phyloP scores from a whole-genome alignment of 2,329 filamentous ascomycete genomes.

The Fusarium siculi region DNA sequence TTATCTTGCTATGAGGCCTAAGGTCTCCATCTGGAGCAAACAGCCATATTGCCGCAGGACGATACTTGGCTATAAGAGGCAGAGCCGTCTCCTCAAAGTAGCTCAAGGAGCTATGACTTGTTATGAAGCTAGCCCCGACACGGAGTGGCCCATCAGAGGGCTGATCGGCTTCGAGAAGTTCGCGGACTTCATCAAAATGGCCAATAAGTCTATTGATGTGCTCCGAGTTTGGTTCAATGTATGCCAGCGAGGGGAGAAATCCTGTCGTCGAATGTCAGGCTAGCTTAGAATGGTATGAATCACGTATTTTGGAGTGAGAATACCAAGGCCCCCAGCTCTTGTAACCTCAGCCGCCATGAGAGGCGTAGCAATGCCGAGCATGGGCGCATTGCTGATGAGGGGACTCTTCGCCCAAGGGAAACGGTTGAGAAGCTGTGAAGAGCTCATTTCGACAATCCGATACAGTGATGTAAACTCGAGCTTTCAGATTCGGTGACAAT shows the following conservation, averaged over 20 bases:
- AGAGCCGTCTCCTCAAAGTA: conserved; percentile 57
- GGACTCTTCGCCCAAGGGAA: conserved; percentile 47
- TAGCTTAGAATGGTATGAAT: not conserved
- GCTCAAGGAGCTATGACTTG: conserved; percentile 57
- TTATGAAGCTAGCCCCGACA: conserved; percentile 67
- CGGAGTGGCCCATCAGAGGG: conserved; percentile 60
- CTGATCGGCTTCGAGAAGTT: conserved; percentile 41
- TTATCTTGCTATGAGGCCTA: conserved; percentile 51
- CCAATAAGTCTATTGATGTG: conserved; percentile 48
- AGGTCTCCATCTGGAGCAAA: conserved; percentile 66
- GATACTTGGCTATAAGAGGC: conserved; percentile 62
- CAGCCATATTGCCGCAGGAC: conserved; percentile 72
- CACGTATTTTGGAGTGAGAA: not conserved
- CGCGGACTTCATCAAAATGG: conserved; percentile 46
- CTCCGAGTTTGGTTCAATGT: conserved; percentile 45
- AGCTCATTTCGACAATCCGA: conserved; percentile 35
- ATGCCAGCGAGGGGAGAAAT: conserved; percentile 48
- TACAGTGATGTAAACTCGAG: not conserved
- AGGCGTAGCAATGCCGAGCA: conserved; percentile 49
- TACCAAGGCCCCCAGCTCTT: conserved; percentile 54
- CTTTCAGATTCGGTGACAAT: not conserved
- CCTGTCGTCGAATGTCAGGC: conserved; percentile 38
- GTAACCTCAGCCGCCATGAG: conserved; percentile 51
- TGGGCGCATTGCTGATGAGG: conserved; percentile 51
- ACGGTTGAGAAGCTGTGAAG: conserved; percentile 41